Percentiles rank a stretch among this genome's conserved stretches.
Evolutionary conservation across 495 filamentous ascomycete species (phyloP).

Genomic region (Acidiella bohemica): DNA sequence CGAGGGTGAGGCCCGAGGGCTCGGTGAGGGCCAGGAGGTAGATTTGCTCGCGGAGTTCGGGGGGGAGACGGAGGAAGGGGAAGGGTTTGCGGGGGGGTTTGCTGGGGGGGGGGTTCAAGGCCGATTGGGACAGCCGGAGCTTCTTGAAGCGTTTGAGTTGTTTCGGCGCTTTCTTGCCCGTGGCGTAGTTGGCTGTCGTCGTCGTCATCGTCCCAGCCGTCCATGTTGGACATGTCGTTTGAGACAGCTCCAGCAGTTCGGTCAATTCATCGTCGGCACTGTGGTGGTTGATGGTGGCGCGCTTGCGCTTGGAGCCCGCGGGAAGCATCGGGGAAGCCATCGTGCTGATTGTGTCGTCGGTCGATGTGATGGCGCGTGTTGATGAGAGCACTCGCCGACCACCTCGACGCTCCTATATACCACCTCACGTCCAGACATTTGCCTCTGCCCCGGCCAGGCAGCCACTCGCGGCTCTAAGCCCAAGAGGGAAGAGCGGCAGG

Average conservation of each 20-base stretch:
- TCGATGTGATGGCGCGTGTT: neutral
- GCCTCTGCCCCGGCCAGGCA: too few species aligned
- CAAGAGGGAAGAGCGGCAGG: too few species aligned
- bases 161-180: too few species aligned
- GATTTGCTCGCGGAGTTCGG: conserved; percentile 23
- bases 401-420: too few species aligned
- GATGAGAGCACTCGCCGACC: neutral
- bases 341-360: neutral
- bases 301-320: conserved; percentile 24
- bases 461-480: too few species aligned
- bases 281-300: conserved; percentile 19
- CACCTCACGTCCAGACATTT: neutral
- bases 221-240: neutral
- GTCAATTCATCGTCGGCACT: conserved; percentile 14
- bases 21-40: conserved; percentile 21
- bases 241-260: conserved; percentile 1
- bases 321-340: neutral
- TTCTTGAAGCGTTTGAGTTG: too few species aligned
- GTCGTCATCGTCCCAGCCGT: conserved; percentile 9
- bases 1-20: conserved; percentile 14
- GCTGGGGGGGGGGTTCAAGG: too few species aligned
- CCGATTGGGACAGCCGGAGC: too few species aligned
- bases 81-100: conserved; percentile 22
- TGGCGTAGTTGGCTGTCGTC: too few species aligned
- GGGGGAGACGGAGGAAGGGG: conserved; percentile 21